Conservation (phyloP, 257 asterid genomes). For the Coffea eugenioides region DNA sequence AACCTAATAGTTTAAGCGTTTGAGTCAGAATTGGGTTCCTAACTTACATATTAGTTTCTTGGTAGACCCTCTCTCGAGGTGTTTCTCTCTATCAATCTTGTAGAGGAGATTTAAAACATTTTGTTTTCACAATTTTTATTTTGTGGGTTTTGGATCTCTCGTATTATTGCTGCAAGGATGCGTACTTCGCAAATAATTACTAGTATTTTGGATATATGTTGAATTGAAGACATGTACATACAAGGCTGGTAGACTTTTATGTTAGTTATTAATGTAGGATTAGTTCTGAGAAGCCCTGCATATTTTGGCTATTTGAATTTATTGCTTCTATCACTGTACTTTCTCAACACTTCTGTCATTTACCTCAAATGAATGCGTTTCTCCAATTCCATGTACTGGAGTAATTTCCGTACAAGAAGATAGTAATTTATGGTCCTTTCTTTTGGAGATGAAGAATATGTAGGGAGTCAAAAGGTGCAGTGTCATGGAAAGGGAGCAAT, state of each 20-base stretch:
- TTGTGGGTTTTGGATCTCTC: neutral
- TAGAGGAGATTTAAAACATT: conserved; percentile 7
- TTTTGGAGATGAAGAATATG: conserved; percentile 66
- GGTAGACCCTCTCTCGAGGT: too few relatives aligned
- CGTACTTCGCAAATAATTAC: neutral
- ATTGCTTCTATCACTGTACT: neutral
- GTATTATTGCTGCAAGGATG: neutral
- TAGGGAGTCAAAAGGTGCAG: conserved; percentile 58
- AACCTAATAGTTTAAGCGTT: too few relatives aligned
- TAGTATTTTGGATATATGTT: neutral
- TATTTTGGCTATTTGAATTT: neutral
- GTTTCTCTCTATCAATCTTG: too few relatives aligned
- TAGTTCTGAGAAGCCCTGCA: too few relatives aligned
- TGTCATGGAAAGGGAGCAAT: conserved; percentile 71
- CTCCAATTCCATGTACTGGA: neutral
- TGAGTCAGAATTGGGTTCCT: too few relatives aligned
- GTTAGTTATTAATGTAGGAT: neutral
- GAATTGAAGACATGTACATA: neutral
- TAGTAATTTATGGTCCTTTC: conserved; percentile 7
- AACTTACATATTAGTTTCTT: too few relatives aligned
- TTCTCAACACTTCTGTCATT: neutral
- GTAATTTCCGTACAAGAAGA: neutral
- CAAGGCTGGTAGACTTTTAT: neutral
- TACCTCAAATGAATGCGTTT: neutral
- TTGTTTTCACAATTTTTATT: neutral